Conservation (phyloP, 257 asterid species). For the Solanum rostratum region DNA sequence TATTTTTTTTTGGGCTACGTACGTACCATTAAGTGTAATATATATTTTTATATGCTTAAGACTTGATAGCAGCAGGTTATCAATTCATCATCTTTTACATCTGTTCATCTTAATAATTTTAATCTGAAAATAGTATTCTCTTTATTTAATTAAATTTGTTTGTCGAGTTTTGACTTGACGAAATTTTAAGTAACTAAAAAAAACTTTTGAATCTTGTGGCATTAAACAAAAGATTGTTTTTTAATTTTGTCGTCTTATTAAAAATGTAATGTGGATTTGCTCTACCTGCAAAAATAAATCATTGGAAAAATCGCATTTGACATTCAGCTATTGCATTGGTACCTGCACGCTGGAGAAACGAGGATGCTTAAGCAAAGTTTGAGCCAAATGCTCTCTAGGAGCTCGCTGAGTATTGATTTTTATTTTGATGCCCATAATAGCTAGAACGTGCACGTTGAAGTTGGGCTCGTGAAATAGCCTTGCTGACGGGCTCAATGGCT, state of each 20-base stretch:
- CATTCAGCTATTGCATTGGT: not conserved
- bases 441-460: not conserved
- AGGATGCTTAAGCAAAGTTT: constrained; percentile 1
- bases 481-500: not conserved
- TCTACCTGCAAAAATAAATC: no score
- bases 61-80: no score
- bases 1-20: no score
- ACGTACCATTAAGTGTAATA: not conserved
- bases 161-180: no score
- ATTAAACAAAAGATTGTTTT: not conserved
- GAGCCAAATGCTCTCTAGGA: not conserved
- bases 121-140: not conserved
- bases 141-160: not conserved
- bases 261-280: no score
- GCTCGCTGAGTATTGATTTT: not conserved
- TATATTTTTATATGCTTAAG: not conserved
- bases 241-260: no score
- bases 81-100: no score
- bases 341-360: not conserved
- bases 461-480: not conserved
- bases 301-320: no score
- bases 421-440: not conserved
- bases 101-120: not conserved
- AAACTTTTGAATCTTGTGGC: no score
- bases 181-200: no score